These are phyloP conservation scores for Borovskyia barvae DNA, from an alignment of 208 protist species.

Conservation along the genomic window DNA sequence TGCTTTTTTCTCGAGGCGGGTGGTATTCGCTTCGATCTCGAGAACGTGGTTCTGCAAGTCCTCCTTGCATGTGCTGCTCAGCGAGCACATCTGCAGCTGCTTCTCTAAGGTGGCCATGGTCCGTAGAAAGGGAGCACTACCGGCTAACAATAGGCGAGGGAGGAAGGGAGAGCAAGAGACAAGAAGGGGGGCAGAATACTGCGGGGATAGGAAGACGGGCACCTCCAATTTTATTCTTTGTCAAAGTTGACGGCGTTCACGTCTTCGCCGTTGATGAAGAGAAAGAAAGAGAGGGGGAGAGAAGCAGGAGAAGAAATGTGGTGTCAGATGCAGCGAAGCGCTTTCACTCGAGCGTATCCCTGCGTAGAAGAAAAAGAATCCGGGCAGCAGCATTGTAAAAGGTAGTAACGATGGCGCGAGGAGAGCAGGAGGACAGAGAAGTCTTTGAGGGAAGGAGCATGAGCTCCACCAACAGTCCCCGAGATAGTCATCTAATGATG, in stretches of 20 bases:
- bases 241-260: background rate
- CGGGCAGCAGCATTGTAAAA: background rate
- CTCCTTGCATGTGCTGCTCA: conserved; percentile 61
- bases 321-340: background rate
- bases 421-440: too few relatives aligned
- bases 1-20: conserved; percentile 51
- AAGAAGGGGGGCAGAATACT: background rate
- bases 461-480: too few relatives aligned
- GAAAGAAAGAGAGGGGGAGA: background rate
- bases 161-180: background rate
- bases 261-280: background rate
- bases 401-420: background rate
- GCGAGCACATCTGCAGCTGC: conserved; percentile 53
- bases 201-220: background rate
- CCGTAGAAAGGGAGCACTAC: background rate
- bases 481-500: too few relatives aligned
- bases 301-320: background rate
- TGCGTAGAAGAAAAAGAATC: conserved; percentile 1
- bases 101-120: conserved; percentile 74
- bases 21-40: conserved; percentile 57
- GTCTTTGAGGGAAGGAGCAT: too few relatives aligned
- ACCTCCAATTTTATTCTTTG: background rate
- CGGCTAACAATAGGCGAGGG: background rate
- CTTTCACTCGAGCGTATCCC: too few relatives aligned
- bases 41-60: conserved; percentile 68